Evolutionary conservation across 2,329 filamentous ascomycete species (phyloP), one percentile per base, ranked within the genome.

Genomic region (Ophiostoma australiae): DNA sequence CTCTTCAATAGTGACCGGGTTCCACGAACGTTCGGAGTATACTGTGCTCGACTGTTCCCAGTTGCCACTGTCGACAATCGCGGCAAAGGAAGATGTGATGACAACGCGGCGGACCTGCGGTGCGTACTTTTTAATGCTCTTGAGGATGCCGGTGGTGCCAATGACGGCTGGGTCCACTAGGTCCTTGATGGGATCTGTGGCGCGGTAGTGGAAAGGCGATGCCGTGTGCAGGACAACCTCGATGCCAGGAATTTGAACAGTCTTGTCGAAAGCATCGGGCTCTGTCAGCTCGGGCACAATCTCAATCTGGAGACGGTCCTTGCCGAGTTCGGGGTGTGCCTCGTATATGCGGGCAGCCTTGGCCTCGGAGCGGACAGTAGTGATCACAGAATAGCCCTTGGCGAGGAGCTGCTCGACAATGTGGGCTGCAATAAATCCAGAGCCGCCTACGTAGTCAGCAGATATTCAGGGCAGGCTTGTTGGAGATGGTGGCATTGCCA

Each of bases 231-330:
- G 79, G 55, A 89, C 85, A 68, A 84, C 84, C 71, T 86, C 83
- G 69, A 88, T 78, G 35, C 81, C 83, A 0, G 84, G 82, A 4
- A 77, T 81, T 78, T 81, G 79, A 73, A 85, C 82, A 1, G 85
- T 87, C 75, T 88, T 83, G 76, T 92, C 88, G 77, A 97, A 97
- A 71, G 93, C 92, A 70, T 85, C 84, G 63, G 88, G 84, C 76
- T 88, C 80, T 3, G 91, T 91, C 75, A 97, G 91, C 77, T 97
- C 92, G 23, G 90, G 87, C 33, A 96, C 92, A 75, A 95, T 88
- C 70, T 78, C 81, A 15, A 85, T 80, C 41, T 79, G 76, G 23
- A 89, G 83, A 41, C 81, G 80, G 17, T 82, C 80, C 65, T 77
- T 76, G 72, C 76, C 76, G 72, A 82, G 77, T 27, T 78, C 77